Evolutionary conservation across 352 stramenopile species (phyloP).

Genomic region (Phytophthora citricola): DNA sequence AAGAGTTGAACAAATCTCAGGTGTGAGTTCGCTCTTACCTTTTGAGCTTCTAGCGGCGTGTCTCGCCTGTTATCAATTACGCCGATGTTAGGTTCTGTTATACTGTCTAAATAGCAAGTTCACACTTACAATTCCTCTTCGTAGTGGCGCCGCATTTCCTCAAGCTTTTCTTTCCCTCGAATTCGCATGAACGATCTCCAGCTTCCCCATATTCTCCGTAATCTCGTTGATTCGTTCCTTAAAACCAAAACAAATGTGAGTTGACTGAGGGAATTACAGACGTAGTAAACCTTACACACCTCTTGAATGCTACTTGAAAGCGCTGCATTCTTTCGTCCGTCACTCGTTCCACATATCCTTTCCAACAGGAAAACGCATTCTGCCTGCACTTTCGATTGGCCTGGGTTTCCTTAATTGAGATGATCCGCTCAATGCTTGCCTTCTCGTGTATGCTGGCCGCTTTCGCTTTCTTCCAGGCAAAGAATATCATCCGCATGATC

Average conservation of each 20-base stretch:
- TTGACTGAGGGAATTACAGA: neutral
- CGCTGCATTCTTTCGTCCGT: constrained; percentile 69
- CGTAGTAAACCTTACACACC: constrained; percentile 27
- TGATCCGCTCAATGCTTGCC: constrained; percentile 63
- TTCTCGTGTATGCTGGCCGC: constrained; percentile 49
- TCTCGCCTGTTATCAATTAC: constrained; percentile 36
- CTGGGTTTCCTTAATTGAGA: constrained; percentile 75
- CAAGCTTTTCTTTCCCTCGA: constrained; percentile 56
- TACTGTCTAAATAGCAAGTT: neutral
- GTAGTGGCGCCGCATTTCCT: constrained; percentile 58
- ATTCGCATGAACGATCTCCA: constrained; percentile 68
- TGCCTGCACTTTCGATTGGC: constrained; percentile 49
- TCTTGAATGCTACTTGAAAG: constrained; percentile 58
- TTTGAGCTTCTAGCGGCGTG: constrained; percentile 52
- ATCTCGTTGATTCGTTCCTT: constrained; percentile 58
- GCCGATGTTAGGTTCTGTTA: neutral
- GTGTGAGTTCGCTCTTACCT: constrained; percentile 13
- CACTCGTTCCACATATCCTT: constrained; percentile 54
- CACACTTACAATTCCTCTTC: constrained; percentile 62
- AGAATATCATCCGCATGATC: constrained; percentile 82
- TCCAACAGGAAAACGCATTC: constrained; percentile 66
- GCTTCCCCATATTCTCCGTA: constrained; percentile 49
- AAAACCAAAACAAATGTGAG: neutral
- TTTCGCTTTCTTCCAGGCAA: constrained; percentile 80
- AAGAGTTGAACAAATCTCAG: no score